These are phyloP conservation scores for Solanum tarapatanum DNA, from an alignment of 257 asterid species.

Conservation along the genomic window DNA sequence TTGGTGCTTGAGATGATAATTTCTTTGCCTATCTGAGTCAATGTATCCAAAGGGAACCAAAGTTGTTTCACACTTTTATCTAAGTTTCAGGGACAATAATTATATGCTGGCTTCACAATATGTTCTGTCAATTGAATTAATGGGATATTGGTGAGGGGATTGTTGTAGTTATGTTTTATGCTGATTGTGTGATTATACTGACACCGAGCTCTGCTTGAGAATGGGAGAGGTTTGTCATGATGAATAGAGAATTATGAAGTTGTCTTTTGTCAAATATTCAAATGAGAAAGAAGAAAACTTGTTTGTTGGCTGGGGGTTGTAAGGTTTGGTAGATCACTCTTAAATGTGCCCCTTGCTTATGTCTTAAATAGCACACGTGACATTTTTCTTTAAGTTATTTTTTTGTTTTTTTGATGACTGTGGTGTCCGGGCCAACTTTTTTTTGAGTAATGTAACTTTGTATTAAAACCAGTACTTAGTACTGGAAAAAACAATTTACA, in stretches of 20 bases:
- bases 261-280: background rate
- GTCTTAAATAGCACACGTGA: background rate
- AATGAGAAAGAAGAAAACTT: background rate
- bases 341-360: background rate
- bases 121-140: background rate
- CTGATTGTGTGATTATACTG: background rate
- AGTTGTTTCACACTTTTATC: background rate
- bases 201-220: background rate
- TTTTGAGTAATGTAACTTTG: background rate
- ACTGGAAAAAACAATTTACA: background rate
- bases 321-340: background rate
- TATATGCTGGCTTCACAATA: background rate
- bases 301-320: background rate
- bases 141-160: background rate
- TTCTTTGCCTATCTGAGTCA: background rate
- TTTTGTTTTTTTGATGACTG: background rate
- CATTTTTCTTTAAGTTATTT: background rate
- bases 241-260: background rate
- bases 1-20: background rate
- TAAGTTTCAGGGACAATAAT: background rate
- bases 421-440: background rate
- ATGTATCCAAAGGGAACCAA: background rate
- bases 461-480: background rate
- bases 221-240: background rate
- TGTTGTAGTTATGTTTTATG: background rate